These are phyloP conservation scores for Arthroderma sp. DNA, from an alignment of 2,329 filamentous ascomycete species.

Conservation along the genomic window DNA sequence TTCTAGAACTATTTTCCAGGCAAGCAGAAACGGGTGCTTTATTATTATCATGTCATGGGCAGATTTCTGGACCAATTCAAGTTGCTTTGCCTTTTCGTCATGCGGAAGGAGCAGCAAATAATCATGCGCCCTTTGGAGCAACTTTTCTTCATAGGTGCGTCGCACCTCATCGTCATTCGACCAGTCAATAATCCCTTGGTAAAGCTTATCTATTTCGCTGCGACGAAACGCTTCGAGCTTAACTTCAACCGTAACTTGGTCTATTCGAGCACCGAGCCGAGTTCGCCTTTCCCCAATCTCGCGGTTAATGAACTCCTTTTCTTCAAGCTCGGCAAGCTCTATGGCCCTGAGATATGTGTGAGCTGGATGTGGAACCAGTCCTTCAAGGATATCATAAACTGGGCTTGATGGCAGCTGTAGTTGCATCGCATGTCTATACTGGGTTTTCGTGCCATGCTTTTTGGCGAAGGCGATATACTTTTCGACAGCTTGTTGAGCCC, in stretches of 20 bases:
- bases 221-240: slow-evolving; percentile 68
- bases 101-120: slow-evolving; percentile 54
- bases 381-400: slow-evolving; percentile 71
- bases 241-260: slow-evolving; percentile 73
- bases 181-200: slow-evolving; percentile 80
- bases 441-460: slow-evolving; percentile 54
- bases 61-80: slow-evolving; percentile 58
- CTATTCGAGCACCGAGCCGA: slow-evolving; percentile 68
- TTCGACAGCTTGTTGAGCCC: slow-evolving; percentile 54
- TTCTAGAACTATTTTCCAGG: slow-evolving; percentile 83
- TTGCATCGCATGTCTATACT: slow-evolving; percentile 64
- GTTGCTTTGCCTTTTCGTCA: slow-evolving; percentile 57
- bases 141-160: slow-evolving; percentile 77
- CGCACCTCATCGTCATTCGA: slow-evolving; percentile 71
- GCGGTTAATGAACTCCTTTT: slow-evolving; percentile 78
- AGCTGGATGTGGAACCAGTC: slow-evolving; percentile 64
- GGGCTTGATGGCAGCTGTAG: slow-evolving; percentile 67
- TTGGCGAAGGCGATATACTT: slow-evolving; percentile 67
- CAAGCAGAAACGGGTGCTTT: slow-evolving; percentile 75
- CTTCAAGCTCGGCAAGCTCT: slow-evolving; percentile 70
- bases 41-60: slow-evolving; percentile 93
- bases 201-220: slow-evolving; percentile 68
- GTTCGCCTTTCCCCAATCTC: slow-evolving; percentile 83
- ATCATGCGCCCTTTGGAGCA: slow-evolving; percentile 70
- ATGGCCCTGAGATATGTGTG: slow-evolving; percentile 71